Conservation (phyloP, 2,329 filamentous ascomycete genomes). For the Neonectria ditissima region DNA sequence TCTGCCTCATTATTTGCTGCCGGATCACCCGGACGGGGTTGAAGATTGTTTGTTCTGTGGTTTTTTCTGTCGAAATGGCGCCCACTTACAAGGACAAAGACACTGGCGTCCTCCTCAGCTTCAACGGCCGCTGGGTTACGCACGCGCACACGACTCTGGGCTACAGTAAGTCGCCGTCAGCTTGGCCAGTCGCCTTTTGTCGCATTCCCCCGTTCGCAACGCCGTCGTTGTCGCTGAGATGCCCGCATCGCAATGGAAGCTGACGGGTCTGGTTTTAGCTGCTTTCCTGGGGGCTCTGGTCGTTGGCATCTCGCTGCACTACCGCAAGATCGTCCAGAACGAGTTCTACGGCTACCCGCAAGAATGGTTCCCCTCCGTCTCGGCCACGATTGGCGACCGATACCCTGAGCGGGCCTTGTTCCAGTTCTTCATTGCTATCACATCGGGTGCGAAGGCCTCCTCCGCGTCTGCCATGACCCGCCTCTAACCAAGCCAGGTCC, state of each 20-base stretch:
- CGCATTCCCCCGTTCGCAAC: slow-evolving; percentile 15
- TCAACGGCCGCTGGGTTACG: slow-evolving; percentile 92
- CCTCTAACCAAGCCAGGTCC: slow-evolving; percentile 70
- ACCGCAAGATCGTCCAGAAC: slow-evolving; percentile 97
- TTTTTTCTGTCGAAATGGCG: slow-evolving; percentile 48
- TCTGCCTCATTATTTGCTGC: slow-evolving; percentile 27
- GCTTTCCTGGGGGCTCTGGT: slow-evolving; percentile 90
- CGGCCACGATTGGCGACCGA: slow-evolving; percentile 95
- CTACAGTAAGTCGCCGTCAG: slow-evolving; percentile 70
- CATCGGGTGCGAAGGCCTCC: slow-evolving; percentile 73
- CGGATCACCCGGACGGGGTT: slow-evolving; percentile 50
- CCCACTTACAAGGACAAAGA: slow-evolving; percentile 74
- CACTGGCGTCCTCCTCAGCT: slow-evolving; percentile 67
- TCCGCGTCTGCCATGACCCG: not conserved
- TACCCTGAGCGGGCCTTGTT: slow-evolving; percentile 98
- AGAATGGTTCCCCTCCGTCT: slow-evolving; percentile 97
- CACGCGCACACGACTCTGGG: slow-evolving; percentile 87
- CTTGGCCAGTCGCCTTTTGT: not conserved
- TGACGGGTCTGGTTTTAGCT: slow-evolving; percentile 58
- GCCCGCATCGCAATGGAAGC: slow-evolving; percentile 18
- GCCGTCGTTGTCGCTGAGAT: not conserved
- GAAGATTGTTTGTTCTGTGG: slow-evolving; percentile 37
- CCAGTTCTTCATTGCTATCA: slow-evolving; percentile 96
- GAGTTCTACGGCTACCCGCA: slow-evolving; percentile 94
- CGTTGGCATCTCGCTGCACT: slow-evolving; percentile 86